phyloP scores from a whole-genome alignment of 441 rosid species.

The Populus trichocarpa region DNA sequence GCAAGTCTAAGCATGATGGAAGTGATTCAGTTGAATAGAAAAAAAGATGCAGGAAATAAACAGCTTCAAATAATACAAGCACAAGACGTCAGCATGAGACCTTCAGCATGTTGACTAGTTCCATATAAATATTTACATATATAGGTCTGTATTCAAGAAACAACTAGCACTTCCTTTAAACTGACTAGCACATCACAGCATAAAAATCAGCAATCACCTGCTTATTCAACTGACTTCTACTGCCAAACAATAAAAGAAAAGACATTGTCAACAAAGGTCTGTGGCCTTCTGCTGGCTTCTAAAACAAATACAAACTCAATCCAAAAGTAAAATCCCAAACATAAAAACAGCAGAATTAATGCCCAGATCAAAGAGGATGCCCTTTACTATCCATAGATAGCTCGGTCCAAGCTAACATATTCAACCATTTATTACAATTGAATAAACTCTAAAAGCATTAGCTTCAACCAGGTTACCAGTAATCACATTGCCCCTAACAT shows the following conservation, averaged over 20 bases:
- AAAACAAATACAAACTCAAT: too few species aligned
- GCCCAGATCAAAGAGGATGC: too few species aligned
- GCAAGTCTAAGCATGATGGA: neutral
- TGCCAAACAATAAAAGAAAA: too few species aligned
- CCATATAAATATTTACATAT: neutral
- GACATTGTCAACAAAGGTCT: too few species aligned
- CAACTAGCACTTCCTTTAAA: neutral
- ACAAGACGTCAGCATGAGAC: neutral
- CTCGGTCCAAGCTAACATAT: too few species aligned
- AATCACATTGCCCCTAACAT: neutral
- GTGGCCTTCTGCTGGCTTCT: too few species aligned
- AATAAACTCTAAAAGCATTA: neutral
- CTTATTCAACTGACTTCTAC: too few species aligned
- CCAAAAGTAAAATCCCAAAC: too few species aligned
- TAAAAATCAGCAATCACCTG: too few species aligned
- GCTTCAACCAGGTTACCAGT: neutral
- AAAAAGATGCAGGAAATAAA: neutral
- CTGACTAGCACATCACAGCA: too few species aligned
- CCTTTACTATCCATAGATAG: too few species aligned
- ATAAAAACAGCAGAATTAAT: too few species aligned
- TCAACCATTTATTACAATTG: neutral
- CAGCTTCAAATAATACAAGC: neutral
- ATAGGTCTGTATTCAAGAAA: neutral
- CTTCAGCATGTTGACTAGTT: neutral
- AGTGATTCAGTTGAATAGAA: neutral